These are phyloP conservation scores for Solanum sitiens DNA, from an alignment of 257 asterid genomes.

Conservation along the genomic window DNA sequence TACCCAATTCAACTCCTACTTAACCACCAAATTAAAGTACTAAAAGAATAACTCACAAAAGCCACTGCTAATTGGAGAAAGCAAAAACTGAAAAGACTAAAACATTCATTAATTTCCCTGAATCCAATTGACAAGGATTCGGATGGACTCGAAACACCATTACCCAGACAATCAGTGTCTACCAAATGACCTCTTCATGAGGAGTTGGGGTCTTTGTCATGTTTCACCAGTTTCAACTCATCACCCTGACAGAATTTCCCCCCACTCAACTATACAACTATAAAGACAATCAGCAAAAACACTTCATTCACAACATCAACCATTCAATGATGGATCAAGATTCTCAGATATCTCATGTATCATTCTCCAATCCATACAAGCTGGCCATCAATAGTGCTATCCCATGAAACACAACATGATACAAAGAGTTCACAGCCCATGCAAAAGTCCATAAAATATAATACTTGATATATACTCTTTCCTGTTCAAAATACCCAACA, in stretches of 20 bases:
- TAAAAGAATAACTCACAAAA: not conserved
- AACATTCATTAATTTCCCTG: not conserved
- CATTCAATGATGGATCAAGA: not conserved
- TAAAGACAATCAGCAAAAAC: not conserved
- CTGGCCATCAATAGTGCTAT: not conserved
- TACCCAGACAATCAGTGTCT: not conserved
- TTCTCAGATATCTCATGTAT: not conserved
- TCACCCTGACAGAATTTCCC: not conserved
- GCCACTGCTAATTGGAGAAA: not conserved
- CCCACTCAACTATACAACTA: not conserved
- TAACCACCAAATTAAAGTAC: not conserved
- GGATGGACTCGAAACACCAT: not conserved
- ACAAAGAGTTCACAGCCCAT: constrained; percentile 3
- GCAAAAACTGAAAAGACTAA: not conserved
- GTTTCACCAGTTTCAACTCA: not conserved
- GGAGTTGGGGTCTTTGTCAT: not conserved
- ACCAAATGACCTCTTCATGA: not conserved
- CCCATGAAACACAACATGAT: not conserved
- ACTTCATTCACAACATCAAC: not conserved
- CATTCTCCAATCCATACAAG: not conserved
- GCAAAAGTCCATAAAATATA: constrained; percentile 5
- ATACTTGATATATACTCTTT: constrained; percentile 11
- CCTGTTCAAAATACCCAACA: constrained; percentile 30
- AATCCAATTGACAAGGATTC: not conserved
- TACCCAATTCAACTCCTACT: not conserved